Base-by-base conservation (phyloP, 2,329 filamentous ascomycete genomes). In the Pseudopithomyces maydicus region DNA sequence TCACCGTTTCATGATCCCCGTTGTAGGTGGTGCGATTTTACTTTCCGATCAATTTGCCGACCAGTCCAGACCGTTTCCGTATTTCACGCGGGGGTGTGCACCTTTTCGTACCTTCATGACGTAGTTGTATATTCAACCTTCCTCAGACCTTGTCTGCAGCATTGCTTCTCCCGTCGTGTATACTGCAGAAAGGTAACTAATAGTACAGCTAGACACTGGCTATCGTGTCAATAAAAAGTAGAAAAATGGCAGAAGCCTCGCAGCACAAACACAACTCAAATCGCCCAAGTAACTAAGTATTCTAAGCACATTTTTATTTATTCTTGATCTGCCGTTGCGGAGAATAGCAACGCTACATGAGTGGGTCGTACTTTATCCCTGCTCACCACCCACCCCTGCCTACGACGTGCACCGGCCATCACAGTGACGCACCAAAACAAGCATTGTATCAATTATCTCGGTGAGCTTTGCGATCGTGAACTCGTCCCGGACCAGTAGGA, bases 361-460 rank as follows among this genome's bases (percentile, higher is more conserved):
- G 26, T 47, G 15, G 35, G 20, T 1, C 54, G 36, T 17, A 48
- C 2, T 38, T 36, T 26, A 45, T 15, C 45, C 53, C 46, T 36
- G 45, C 17, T 3, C n/a, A 14, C 52, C 23, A 55, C 56, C 43
- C 4, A 29, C 26, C 26, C 26, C 8, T 29, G 26, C 26, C 26
- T 8, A 29, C 8, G 8, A 29, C 26, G 4, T 5, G 26, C 43
- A 45, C n/a, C 26, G 19, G 12, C 23, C 41, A 61, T 66, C 58
- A 60, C 62, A 8, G 54, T 66, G 63, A 66, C 62, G 62, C 54
- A 58, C 23, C 46, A 36, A 19, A 58, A 15, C 49, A 42, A 29
- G 36, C n/a, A 32, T 32, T 20, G 47, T 29, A 41, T 20, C 17
- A 38, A 50, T 19, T 26, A 33, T 46, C 26, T 36, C 36, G 33